Evolutionary conservation across 805 yeast species (phyloP), one percentile per base, ranked within the genome.

Genomic region (Saccharomycopsis schoenii): DNA sequence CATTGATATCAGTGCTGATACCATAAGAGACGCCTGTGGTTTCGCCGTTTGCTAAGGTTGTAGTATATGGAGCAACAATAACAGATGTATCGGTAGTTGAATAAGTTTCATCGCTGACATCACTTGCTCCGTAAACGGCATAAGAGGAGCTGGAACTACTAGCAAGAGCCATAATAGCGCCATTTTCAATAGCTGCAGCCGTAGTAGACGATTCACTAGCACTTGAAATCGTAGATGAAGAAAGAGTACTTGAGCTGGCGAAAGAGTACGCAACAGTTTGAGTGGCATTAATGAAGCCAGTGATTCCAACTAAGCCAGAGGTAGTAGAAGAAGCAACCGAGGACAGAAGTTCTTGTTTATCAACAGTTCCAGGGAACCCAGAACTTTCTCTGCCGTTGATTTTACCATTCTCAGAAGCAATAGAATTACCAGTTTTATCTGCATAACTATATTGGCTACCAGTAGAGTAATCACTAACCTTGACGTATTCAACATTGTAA

Each of bases 391-490:
- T 62, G 9, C 65, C 65, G 37, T 60, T 60, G 50, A 62, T 50
- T 14, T 47, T 15, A 24, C 65, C 65, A 10, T 58, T 60, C 14
- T 39, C 55, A 21, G 61, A 42, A n/a, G 10, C 29, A 25, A 62
- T 57, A 11, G 56, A 58, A 55, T 60, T 56, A 15, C 65, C 65
- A 21, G 65, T 58, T 25, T 85, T 15, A 88, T 83, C 56, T 75
- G 69, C 84, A 68, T 85, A 85, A 40, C 73, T 66, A 70, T 86
- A 86, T 63, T 77, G 75, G 1, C 75, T 66, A 57, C 92, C 93
- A 24, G 83, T 75, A 1, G 91, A 85, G 68, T 85, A 86, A 71
- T 86, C 92, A 36, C 84, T 76, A 17, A 88, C 86, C 41, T 78
- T 71, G 51, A 89, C 68, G 8, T 79, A 76, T 68, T 84, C 76